Conservation (phyloP, 2,329 filamentous ascomycete genomes). For the Teratosphaeriaceae sp. region DNA sequence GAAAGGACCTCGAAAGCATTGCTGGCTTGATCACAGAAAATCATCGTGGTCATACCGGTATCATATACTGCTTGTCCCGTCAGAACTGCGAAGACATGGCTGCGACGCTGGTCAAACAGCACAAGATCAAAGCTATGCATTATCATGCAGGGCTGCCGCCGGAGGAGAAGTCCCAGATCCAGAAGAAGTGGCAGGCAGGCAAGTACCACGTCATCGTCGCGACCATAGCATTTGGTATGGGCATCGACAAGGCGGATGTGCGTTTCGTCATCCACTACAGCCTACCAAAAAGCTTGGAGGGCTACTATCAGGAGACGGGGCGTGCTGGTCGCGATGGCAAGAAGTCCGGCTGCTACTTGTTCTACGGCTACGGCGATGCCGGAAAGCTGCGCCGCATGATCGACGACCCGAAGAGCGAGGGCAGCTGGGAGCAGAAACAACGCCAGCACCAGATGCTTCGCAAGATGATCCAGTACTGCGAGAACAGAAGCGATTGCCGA, state of each 20-base stretch:
- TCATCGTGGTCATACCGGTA: conserved; percentile 70
- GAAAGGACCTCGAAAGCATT: conserved; percentile 48
- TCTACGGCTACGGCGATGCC: conserved; percentile 75
- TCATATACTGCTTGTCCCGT: conserved; percentile 86
- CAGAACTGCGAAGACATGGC: conserved; percentile 79
- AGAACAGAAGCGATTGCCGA: conserved; percentile 82
- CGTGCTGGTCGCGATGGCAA: conserved; percentile 88
- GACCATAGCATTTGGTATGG: conserved; percentile 98
- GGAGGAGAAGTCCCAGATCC: conserved; percentile 61
- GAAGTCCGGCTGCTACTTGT: conserved; percentile 82
- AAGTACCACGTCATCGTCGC: conserved; percentile 84
- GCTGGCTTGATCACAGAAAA: conserved; percentile 62
- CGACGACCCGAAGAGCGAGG: conserved; percentile 58
- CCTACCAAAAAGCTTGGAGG: conserved; percentile 90
- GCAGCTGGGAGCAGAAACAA: conserved; percentile 70
- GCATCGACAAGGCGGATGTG: conserved; percentile 97
- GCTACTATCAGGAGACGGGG: conserved; percentile 97
- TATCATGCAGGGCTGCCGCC: conserved; percentile 78
- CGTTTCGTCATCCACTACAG: conserved; percentile 93
- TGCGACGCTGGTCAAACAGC: conserved; percentile 51
- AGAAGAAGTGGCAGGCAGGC: conserved; percentile 76
- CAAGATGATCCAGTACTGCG: conserved; percentile 78
- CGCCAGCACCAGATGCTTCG: conserved; percentile 80
- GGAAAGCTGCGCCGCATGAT: conserved; percentile 73
- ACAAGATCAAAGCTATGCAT: conserved; percentile 67